Conservation (phyloP, 495 filamentous ascomycete species). For the Emericellopsis terricola region DNA sequence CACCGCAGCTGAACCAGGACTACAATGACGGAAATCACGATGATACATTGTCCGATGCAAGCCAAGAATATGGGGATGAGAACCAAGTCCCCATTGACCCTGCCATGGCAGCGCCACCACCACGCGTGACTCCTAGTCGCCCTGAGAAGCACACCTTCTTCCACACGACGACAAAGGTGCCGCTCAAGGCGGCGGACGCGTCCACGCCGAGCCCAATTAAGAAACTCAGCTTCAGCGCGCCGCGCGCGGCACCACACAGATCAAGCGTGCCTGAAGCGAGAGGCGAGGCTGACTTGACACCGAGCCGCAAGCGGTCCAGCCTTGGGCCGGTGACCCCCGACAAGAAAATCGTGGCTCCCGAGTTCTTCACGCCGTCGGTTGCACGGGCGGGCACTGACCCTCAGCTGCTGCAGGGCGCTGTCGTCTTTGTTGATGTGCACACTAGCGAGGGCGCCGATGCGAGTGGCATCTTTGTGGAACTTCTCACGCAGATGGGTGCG, state of each 20-base stretch:
- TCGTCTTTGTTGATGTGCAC: constrained; percentile 88
- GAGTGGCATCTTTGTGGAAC: constrained; percentile 64
- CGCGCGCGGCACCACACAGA: constrained; percentile 16
- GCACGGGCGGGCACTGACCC: too few relatives aligned
- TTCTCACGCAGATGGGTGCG: constrained; percentile 73
- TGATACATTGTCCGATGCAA: constrained; percentile 33
- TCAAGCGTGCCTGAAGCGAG: constrained; percentile 12
- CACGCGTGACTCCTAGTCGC: neutral
- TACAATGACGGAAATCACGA: constrained; percentile 9
- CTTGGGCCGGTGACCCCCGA: too few relatives aligned
- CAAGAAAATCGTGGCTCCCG: too few relatives aligned
- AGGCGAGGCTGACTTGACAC: too few relatives aligned
- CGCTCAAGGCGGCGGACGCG: constrained; percentile 49
- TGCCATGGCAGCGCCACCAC: constrained; percentile 1
- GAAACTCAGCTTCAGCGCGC: constrained; percentile 38
- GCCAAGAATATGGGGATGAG: constrained; percentile 45
- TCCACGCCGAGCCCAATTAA: constrained; percentile 30
- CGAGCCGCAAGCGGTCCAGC: too few relatives aligned
- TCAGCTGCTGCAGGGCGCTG: constrained; percentile 44
- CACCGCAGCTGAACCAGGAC: constrained; percentile 12
- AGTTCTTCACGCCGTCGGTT: too few relatives aligned
- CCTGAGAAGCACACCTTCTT: constrained; percentile 15
- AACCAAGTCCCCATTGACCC: constrained; percentile 35
- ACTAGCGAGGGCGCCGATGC: constrained; percentile 78
- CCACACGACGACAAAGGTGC: constrained; percentile 61